Base-by-base conservation (phyloP, 169 alveolate genomes). In the Plasmodium reichenowi region DNA sequence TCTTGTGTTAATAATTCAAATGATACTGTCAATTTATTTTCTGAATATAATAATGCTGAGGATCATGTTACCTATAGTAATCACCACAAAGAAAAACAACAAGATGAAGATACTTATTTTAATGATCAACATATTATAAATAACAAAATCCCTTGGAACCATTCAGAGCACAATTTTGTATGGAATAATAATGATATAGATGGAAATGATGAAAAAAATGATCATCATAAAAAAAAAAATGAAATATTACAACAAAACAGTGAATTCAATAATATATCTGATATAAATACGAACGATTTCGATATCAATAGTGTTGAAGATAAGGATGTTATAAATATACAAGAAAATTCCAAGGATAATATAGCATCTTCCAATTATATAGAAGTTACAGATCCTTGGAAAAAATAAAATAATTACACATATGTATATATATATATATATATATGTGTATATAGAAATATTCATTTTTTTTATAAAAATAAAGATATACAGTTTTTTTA, bases 41-140 rank as follows among this genome's bases (percentile, higher is more conserved):
- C 90, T 3, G 72, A 68, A 29, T 80, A 80, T 72, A 80, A 80
- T 64, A 80, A 68, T 62, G 83, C 90, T 47, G 90, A 80, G 63
- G 90, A 80, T 66, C 68, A 80, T 22, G 48, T 80, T 32, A 66
- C 63, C 6, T 80, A 80, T 62, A 54, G 56, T 68, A 68, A 54
- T 80, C 47, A 38, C 10, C 47, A 38, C 9, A 5, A 5, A 38
- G 58, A 66, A 38, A 50, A 22, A 24, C 3, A 38, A 50, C 48
- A 52, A 56, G 52, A 66, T 10, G 67, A 22, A n/a, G 29, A 68
- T 10, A 56, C 20, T 13, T 78, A 50, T 52, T 78, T 78, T 50
- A 22, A 43, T 17, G 59, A 20, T 24, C 29, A 17, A 15, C 47
- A 5, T 38, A n/a, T 38, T 17, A 50, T 78, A 59, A 66, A 78